Evolutionary conservation across 371 early-diverging fungal genomes (phyloP).

Genomic region (Vairimorpha ceranae): DNA sequence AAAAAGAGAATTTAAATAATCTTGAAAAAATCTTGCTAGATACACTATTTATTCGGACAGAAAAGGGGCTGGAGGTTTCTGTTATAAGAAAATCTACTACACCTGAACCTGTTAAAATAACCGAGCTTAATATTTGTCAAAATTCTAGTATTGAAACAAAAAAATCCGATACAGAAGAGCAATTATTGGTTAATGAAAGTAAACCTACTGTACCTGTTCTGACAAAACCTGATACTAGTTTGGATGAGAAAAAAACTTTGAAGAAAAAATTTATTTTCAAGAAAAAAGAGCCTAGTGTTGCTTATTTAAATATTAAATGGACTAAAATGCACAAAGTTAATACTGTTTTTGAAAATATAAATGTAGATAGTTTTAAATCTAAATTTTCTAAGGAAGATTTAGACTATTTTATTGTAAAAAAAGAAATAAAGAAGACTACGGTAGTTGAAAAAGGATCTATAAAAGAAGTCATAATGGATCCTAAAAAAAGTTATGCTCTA

Average conservation of each 20-base stretch:
- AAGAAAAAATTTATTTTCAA: slow-evolving; percentile 21
- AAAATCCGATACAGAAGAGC: background rate
- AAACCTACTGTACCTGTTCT: too few relatives aligned
- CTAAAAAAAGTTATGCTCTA: slow-evolving; percentile 53
- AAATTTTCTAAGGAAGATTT: slow-evolving; percentile 34
- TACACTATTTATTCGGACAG: background rate
- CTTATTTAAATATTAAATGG: slow-evolving; percentile 41
- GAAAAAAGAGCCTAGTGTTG: slow-evolving; percentile 10
- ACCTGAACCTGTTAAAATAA: too few relatives aligned
- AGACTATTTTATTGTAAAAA: slow-evolving; percentile 28
- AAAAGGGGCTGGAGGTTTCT: too few relatives aligned
- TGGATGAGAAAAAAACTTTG: slow-evolving; percentile 1
- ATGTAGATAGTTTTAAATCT: slow-evolving; percentile 8
- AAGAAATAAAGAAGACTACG: slow-evolving; percentile 2
- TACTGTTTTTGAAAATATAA: slow-evolving; percentile 24
- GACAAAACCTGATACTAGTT: background rate
- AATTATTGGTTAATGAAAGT: too few relatives aligned
- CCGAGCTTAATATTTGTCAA: too few relatives aligned
- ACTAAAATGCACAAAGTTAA: slow-evolving; percentile 33
- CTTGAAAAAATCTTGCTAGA: background rate
- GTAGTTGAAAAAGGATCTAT: background rate
- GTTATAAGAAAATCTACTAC: too few relatives aligned
- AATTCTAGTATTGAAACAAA: background rate
- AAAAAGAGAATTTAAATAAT: background rate
- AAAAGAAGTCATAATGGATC: slow-evolving; percentile 12